phyloP scores from a whole-genome alignment of 805 yeast species.

The Yamadazyma akitaensis region DNA sequence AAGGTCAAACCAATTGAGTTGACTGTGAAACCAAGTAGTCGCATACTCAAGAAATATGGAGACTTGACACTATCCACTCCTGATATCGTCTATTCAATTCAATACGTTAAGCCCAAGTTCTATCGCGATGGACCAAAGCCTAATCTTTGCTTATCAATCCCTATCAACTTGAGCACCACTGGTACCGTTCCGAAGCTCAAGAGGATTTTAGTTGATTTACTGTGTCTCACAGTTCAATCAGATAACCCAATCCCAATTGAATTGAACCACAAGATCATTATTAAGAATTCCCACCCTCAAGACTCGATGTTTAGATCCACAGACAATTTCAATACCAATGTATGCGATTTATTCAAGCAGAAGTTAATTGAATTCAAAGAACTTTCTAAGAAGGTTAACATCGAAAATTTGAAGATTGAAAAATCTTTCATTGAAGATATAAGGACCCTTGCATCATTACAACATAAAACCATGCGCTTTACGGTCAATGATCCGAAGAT shows the following conservation, averaged over 20 bases:
- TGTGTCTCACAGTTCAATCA: constrained; percentile 30
- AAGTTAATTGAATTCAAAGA: constrained; percentile 18
- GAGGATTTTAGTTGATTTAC: constrained; percentile 24
- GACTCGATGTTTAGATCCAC: constrained; percentile 11
- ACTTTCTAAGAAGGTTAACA: constrained; percentile 20
- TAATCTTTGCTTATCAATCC: constrained; percentile 7
- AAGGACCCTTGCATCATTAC: constrained; percentile 23
- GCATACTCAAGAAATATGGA: not conserved
- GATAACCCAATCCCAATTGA: constrained; percentile 37
- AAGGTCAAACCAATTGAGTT: constrained; percentile 8
- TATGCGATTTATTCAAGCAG: constrained; percentile 21
- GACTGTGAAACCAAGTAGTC: constrained; percentile 11
- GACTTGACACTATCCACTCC: constrained; percentile 16
- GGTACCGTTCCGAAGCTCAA: constrained; percentile 21
- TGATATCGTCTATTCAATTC: constrained; percentile 15
- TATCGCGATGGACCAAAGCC: not conserved
- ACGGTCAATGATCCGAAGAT: constrained; percentile 17
- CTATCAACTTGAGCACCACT: constrained; percentile 5
- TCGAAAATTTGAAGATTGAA: constrained; percentile 25
- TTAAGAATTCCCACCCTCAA: constrained; percentile 17
- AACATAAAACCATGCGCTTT: constrained; percentile 25
- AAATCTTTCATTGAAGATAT: constrained; percentile 27
- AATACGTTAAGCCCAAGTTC: constrained; percentile 19
- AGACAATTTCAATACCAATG: constrained; percentile 25
- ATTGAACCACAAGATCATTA: constrained; percentile 33